A percentile compares a stretch with the other conserved stretches of the same genome.
These are phyloP conservation scores for Gelatoporia subvermispora DNA, from an alignment of 768 basidiomycete genomes.

Conservation along the genomic window DNA sequence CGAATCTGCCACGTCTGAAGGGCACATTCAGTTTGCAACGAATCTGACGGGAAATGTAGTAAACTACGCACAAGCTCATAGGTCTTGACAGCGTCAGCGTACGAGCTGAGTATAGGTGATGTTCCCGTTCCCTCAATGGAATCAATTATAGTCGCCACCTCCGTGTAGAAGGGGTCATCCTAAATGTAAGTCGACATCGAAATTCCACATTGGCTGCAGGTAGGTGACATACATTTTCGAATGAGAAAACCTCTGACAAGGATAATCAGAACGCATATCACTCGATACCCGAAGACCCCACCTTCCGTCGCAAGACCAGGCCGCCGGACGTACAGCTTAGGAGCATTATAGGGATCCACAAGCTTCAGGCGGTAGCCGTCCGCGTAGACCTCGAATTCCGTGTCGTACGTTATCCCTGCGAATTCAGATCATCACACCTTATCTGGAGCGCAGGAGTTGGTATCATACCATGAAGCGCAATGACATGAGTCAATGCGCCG, in stretches of 20 bases:
- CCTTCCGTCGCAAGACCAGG: constrained; percentile 21
- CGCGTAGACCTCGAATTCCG: constrained; percentile 42
- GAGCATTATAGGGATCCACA: constrained; percentile 40
- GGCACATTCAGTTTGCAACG: neutral
- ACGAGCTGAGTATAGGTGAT: constrained; percentile 33
- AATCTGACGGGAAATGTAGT: no score
- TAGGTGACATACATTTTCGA: constrained; percentile 13
- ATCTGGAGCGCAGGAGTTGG: neutral
- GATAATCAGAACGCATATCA: no score
- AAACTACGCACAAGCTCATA: constrained; percentile 28
- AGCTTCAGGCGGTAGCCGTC: constrained; percentile 38
- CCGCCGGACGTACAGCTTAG: constrained; percentile 38
- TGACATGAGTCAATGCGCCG: constrained; percentile 43
- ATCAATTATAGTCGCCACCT: constrained; percentile 26
- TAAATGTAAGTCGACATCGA: neutral
- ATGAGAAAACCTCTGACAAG: constrained; percentile 33
- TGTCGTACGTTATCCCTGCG: constrained; percentile 33
- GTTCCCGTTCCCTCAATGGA: constrained; percentile 29
- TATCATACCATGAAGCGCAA: constrained; percentile 41
- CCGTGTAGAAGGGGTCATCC: constrained; percentile 16
- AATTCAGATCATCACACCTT: neutral
- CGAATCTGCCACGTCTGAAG: neutral
- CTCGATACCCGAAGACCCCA: neutral
- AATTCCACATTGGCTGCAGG: neutral
- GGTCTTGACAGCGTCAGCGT: constrained; percentile 36